Percentiles rank a stretch among this genome's conserved stretches.
These are phyloP conservation scores for Forsythia suspensa DNA, from an alignment of 257 asterid species.

Conservation along the genomic window DNA sequence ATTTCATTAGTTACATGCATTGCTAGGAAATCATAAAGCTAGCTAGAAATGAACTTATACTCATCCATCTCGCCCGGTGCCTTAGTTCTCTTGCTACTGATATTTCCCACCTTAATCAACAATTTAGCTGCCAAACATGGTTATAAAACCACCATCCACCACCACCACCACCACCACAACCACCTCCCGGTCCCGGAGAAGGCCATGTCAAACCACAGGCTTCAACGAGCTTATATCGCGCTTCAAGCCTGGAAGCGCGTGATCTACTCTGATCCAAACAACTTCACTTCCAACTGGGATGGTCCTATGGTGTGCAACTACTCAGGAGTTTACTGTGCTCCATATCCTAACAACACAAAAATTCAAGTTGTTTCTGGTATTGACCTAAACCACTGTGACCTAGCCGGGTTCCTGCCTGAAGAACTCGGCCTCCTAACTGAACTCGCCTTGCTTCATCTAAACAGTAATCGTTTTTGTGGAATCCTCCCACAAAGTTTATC, in stretches of 20 bases:
- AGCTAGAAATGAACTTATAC: conserved; percentile 38
- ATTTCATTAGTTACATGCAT: no score
- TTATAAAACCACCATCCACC: conserved; percentile 14
- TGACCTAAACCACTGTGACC: conserved; percentile 64
- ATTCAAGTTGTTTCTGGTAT: conserved; percentile 54
- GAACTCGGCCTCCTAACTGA: conserved; percentile 68
- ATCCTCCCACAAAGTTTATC: conserved; percentile 54
- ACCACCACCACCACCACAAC: conserved; percentile 26
- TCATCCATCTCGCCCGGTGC: conserved; percentile 15
- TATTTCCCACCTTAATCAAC: conserved; percentile 21
- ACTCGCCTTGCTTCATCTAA: conserved; percentile 59
- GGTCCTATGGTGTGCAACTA: conserved; percentile 66
- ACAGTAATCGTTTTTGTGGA: conserved; percentile 74
- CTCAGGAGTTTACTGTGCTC: conserved; percentile 53
- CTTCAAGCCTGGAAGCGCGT: conserved; percentile 67
- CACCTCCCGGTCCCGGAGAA: conserved; percentile 1
- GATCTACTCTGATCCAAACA: conserved; percentile 61
- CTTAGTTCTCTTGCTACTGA: conserved; percentile 34
- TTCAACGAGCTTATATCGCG: conserved; percentile 55
- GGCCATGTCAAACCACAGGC: conserved; percentile 23
- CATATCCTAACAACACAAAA: conserved; percentile 42
- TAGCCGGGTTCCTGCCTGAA: conserved; percentile 67
- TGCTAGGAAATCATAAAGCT: neutral
- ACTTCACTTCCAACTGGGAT: conserved; percentile 58
- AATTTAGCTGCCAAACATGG: conserved; percentile 33